phyloP scores from a whole-genome alignment of 2,329 filamentous ascomycete genomes.

The Diaporthe humulicola region DNA sequence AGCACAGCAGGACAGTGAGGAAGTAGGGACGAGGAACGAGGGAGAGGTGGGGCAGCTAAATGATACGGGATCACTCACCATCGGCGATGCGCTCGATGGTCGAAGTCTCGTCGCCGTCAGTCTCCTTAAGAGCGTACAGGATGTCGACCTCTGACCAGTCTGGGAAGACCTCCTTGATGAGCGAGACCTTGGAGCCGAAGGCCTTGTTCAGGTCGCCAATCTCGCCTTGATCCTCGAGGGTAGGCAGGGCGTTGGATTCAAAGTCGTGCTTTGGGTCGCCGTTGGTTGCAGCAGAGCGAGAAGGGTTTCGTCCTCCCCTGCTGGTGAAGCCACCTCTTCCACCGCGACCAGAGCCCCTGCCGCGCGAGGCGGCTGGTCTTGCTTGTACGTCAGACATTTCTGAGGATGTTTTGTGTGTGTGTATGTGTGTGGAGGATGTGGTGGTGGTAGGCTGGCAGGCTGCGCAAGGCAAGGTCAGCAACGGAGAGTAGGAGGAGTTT shows the following conservation, averaged over 20 bases:
- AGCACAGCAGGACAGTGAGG: background rate
- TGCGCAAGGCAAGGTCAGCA: constrained; percentile 32
- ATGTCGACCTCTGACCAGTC: constrained; percentile 97
- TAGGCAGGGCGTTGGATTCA: constrained; percentile 66
- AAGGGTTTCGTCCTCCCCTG: constrained; percentile 80
- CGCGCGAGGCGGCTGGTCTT: constrained; percentile 85
- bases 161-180: constrained; percentile 93
- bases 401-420: constrained; percentile 53
- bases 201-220: constrained; percentile 92
- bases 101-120: constrained; percentile 80
- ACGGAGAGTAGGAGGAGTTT: constrained; percentile 2
- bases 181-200: constrained; percentile 82
- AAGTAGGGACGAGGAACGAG: constrained; percentile 25
- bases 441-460: constrained; percentile 7
- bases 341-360: constrained; percentile 73
- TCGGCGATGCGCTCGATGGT: constrained; percentile 85
- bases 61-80: constrained; percentile 63
- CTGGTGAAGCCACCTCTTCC: constrained; percentile 48
- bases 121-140: constrained; percentile 92
- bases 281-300: constrained; percentile 75
- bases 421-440: constrained; percentile 8
- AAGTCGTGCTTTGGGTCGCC: constrained; percentile 76
- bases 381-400: constrained; percentile 95
- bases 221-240: constrained; percentile 86
- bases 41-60: constrained; percentile 17